Base-by-base conservation (phyloP, 805 yeast genomes). In the Pichia heedii region DNA sequence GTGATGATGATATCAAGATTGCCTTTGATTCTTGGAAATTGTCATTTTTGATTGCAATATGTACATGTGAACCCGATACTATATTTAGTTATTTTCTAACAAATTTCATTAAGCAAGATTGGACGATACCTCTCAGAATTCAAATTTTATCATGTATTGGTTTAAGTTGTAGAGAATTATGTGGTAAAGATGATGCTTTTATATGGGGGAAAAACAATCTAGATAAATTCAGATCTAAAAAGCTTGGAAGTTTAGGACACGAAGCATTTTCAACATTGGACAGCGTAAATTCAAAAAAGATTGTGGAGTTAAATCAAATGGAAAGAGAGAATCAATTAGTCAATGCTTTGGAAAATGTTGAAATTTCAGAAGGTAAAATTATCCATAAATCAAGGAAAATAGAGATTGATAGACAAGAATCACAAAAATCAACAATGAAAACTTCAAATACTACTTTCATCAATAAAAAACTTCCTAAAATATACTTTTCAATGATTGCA, bases 81-180 rank as follows among this genome's bases (percentile, higher is more conserved):
- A 52, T 67, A 3, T 77, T 86, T 0, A 55, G 64, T 1, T 67
- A 70, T 22, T 56, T 79, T 0, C 60, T 74, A 34, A 56, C 66
- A 22, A 58, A 80, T 16, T 63, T 88, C 16, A 65, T 76, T 30
- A 68, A 72, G 0, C 88, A 89, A 0, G 98, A 90, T 54, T 77
- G 82, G 48, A 86, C 95, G 0, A 58, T 93, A 18, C 93, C 84
- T 48, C 89, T 81, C 47, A 62, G 97, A 39, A 68, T 89, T 63
- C 63, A 75, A 24, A 67, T 89, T 9, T 60, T 93, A 18, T 76
- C 89, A 5, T 65, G 84, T 0, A 56, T 86, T 12, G 81, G 89
- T 0, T 62, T 88, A 21, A 75, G 84, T 3, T 86, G 88, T 0
- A 62, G 95, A 47, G 87, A 84, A 49, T 66, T 88, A 10, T 66